Conservation (phyloP, 495 filamentous ascomycete genomes). For the Tuber umbilicatum region DNA sequence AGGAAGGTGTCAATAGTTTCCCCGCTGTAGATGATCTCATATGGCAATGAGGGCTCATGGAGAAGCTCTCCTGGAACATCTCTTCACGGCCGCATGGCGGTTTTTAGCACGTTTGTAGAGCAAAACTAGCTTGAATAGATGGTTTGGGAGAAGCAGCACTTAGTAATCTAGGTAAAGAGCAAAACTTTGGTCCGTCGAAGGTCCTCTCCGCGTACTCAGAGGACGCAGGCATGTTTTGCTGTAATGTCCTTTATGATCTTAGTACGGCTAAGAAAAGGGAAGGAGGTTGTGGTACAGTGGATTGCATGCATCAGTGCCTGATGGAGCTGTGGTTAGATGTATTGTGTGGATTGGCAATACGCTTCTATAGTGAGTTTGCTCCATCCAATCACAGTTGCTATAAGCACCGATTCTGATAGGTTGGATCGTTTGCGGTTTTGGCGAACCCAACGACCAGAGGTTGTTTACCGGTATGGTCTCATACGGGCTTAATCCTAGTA, state of each 20-base stretch:
- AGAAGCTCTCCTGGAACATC: conserved; percentile 53
- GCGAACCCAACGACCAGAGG: conserved; percentile 9
- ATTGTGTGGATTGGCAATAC: conserved; percentile 78
- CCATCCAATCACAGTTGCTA: neutral
- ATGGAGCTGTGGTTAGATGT: conserved; percentile 73
- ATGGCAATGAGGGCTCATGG: conserved; percentile 47
- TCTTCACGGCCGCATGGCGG: conserved; percentile 51
- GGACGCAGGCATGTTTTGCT: conserved; percentile 60
- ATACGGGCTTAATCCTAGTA: conserved; percentile 8
- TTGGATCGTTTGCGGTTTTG: conserved; percentile 31
- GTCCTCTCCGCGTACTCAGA: conserved; percentile 50
- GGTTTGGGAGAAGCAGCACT: conserved; percentile 48
- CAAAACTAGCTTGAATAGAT: conserved; percentile 50
- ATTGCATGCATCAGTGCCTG: conserved; percentile 73
- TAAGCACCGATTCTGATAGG: neutral
- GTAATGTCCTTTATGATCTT: conserved; percentile 70
- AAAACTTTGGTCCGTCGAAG: conserved; percentile 58
- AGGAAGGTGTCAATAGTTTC: conserved; percentile 51
- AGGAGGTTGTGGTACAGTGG: conserved; percentile 66
- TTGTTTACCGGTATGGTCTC: conserved; percentile 21
- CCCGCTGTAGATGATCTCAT: conserved; percentile 43
- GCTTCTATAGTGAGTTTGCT: conserved; percentile 47
- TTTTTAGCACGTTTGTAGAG: conserved; percentile 43
- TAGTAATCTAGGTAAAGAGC: conserved; percentile 54
- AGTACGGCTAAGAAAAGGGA: conserved; percentile 57